These are phyloP conservation scores for Purpureocillium lavendulum DNA, from an alignment of 2,329 filamentous ascomycete genomes.

Conservation along the genomic window DNA sequence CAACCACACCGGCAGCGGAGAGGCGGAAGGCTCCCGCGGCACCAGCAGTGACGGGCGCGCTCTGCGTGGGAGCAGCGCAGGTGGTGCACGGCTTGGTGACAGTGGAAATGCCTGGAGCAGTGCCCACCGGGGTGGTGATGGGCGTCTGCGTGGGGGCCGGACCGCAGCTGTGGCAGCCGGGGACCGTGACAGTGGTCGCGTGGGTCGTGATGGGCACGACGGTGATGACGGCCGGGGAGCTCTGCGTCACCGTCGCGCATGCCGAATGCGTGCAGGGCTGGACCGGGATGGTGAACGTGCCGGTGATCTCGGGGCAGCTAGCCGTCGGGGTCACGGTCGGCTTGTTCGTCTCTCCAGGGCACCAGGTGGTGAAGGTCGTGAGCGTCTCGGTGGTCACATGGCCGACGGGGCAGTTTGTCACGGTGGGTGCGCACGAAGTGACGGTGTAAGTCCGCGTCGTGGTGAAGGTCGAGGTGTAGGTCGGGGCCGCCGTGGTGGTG, in stretches of 20 bases:
- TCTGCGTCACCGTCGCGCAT: not conserved
- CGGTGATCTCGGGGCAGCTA: not conserved
- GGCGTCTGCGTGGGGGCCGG: not conserved
- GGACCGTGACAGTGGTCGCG: not conserved
- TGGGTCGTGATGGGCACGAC: not conserved
- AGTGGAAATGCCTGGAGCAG: not conserved
- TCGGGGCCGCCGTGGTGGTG: not conserved
- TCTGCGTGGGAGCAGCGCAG: not conserved
- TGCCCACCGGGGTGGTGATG: not conserved
- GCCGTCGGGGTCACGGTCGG: not conserved
- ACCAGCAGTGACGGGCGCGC: not conserved
- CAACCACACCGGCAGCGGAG: not conserved
- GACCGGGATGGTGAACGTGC: not conserved
- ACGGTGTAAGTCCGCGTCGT: conserved; percentile 6
- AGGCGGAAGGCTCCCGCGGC: not conserved
- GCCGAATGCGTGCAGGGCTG: not conserved
- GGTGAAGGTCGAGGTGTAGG: conserved; percentile 1
- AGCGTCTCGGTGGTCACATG: conserved; percentile 6
- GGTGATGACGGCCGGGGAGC: not conserved
- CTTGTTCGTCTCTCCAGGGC: not conserved
- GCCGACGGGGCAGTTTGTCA: conserved; percentile 9
- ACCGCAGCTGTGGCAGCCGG: not conserved
- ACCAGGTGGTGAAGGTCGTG: conserved; percentile 15
- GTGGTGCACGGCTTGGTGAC: not conserved
- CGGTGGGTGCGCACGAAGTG: conserved; percentile 7